Evolutionary conservation across 768 basidiomycete genomes (phyloP), one percentile per base, ranked within the genome.

Genomic region (Boletus patriciae): DNA sequence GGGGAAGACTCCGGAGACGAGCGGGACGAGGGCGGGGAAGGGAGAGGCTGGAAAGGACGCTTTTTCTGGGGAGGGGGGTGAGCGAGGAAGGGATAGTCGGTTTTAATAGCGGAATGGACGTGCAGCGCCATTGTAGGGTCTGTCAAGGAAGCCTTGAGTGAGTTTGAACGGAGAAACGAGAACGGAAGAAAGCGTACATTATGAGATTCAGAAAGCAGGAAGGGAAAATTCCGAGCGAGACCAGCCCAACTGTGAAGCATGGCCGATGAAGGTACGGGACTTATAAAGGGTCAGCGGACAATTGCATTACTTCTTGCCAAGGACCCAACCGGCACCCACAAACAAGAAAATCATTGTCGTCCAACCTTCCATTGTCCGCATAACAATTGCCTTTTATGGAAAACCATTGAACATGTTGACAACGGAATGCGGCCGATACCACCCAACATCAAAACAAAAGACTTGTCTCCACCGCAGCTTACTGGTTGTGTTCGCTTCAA

Each of bases 11-110:
- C 21, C 36, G 2, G 2, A 10, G 21, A 47, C 11, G 25, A 40
- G 10, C 29, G 31, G 4, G 56, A 23, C 7, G 43, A 52, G 15
- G 68, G 60, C 1, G 47, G 41, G 18, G 62, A 31, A 29, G 75
- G 73, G 13, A 71, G 74, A 16, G 74, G 73, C 31, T 57, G 66
- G 13, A 62, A 46, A 21, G 74, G 68, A 8, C 70, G 71, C 61
- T 68, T 71, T 63, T 78, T 78, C 51, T 67, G 71, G 8, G 72
- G 70, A 43, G 70, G 71, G 13, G 77, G 80, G 44, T 72, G 67
- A 11, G 78, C 73, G 2, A 80, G 77, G 62, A 80, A 80, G n/a
- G 78, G 52, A 57, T 78, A 79, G 8, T 64, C 50, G 11, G 55
- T 48, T 59, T 59, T 67, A 54, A 62, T 49, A 52, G 55, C 27